Conservation (phyloP, 305 asterid species). For the Fraxinus dipetala region DNA sequence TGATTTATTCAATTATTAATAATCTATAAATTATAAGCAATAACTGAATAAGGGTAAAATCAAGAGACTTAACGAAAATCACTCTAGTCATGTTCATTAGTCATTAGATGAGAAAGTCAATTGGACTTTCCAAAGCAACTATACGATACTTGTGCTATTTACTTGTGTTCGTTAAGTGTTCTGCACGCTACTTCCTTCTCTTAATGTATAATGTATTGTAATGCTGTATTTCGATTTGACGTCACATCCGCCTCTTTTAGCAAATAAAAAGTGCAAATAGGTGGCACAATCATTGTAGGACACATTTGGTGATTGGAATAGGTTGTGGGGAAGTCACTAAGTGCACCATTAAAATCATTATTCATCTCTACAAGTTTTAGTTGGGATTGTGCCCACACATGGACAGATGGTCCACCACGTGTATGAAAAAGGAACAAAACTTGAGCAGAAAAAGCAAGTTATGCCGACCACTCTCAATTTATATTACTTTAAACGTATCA, state of each 20-base stretch:
- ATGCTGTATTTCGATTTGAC: neutral
- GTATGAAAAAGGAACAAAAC: neutral
- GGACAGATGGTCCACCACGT: neutral
- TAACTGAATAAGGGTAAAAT: neutral
- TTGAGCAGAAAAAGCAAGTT: neutral
- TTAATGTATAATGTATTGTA: too few relatives aligned
- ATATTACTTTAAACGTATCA: neutral
- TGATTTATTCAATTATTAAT: neutral
- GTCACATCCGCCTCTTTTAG: neutral
- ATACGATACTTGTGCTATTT: neutral
- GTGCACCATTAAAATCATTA: neutral
- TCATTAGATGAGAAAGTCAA: neutral
- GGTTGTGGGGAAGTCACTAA: neutral
- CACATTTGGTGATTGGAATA: neutral
- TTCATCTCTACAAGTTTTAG: neutral
- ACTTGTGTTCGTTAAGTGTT: neutral
- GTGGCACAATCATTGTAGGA: neutral
- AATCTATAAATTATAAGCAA: neutral
- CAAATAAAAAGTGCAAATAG: neutral
- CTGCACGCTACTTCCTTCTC: neutral
- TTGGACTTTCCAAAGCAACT: neutral
- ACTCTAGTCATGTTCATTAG: neutral
- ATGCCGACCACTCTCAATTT: neutral
- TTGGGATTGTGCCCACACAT: conserved; percentile 12
- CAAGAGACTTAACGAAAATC: neutral